phyloP scores from a whole-genome alignment of 306 rosid species.

The Castanea crenata region DNA sequence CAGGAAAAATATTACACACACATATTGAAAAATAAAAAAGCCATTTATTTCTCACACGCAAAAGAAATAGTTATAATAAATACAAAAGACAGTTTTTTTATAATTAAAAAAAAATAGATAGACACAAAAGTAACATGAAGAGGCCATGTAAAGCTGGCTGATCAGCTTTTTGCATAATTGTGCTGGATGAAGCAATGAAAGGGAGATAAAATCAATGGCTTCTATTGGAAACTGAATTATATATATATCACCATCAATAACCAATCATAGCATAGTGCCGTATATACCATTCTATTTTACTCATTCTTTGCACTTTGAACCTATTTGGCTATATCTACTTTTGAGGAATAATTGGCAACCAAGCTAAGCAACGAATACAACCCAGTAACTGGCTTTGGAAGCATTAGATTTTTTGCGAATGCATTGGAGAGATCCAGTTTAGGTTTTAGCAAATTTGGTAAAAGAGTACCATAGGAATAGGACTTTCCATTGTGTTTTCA shows the following conservation, averaged over 20 bases:
- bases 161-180: not conserved
- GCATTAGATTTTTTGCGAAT: not conserved
- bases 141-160: not conserved
- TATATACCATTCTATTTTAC: not conserved
- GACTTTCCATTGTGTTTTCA: too few relatives aligned
- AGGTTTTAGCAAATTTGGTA: too few relatives aligned
- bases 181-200: not conserved
- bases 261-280: conserved; percentile 2
- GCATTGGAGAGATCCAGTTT: too few relatives aligned
- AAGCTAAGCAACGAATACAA: conserved; percentile 14
- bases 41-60: too few relatives aligned
- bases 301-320: not conserved
- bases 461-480: too few relatives aligned
- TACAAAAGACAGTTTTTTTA: not conserved
- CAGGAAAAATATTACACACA: too few relatives aligned
- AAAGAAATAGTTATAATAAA: not conserved
- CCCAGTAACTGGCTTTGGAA: conserved; percentile 1
- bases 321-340: not conserved
- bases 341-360: not conserved
- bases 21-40: too few relatives aligned
- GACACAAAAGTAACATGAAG: not conserved
- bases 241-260: not conserved
- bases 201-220: not conserved
- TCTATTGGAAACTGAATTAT: too few relatives aligned
- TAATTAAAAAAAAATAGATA: too few relatives aligned